Percentiles rank a stretch among this genome's conserved stretches.
phyloP scores from a whole-genome alignment of 75 land plant genomes.

The Sequoiadendron giganteum region DNA sequence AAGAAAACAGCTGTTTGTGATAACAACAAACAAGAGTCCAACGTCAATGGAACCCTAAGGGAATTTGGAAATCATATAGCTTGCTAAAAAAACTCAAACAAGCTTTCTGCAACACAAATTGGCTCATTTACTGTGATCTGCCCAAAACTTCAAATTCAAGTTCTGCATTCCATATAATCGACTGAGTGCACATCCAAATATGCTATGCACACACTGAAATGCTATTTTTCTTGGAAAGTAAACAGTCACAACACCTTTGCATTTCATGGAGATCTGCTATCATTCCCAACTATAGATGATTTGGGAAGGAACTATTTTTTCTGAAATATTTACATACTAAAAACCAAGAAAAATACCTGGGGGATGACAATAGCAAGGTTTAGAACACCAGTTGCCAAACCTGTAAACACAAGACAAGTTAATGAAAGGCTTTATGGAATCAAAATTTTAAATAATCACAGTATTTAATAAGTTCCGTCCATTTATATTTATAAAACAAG shows the following conservation, averaged over 20 bases:
- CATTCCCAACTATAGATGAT: not conserved
- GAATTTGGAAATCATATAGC: not conserved
- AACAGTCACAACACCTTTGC: not conserved
- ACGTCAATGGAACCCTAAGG: not conserved
- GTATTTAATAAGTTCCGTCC: not conserved
- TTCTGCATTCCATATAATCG: not conserved
- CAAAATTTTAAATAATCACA: not conserved
- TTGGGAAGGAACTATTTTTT: not conserved
- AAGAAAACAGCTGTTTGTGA: not conserved
- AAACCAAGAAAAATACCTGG: conserved; percentile 49
- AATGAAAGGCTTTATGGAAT: not conserved
- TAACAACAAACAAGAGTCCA: not conserved
- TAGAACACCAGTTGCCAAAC: conserved; percentile 87
- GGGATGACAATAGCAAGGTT: conserved; percentile 95
- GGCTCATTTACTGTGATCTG: not conserved
- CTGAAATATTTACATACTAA: not conserved
- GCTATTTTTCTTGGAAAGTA: not conserved
- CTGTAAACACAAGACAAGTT: conserved; percentile 29
- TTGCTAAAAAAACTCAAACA: not conserved
- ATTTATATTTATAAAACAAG: not conserved
- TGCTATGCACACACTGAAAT: not conserved
- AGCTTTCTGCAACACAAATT: not conserved
- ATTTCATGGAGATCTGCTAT: not conserved
- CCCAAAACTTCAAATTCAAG: not conserved
- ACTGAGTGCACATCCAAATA: not conserved